Evolutionary conservation across 495 filamentous ascomycete genomes (phyloP), one percentile per base, ranked within the genome.

Genomic region (Talaromyces thailandensis): DNA sequence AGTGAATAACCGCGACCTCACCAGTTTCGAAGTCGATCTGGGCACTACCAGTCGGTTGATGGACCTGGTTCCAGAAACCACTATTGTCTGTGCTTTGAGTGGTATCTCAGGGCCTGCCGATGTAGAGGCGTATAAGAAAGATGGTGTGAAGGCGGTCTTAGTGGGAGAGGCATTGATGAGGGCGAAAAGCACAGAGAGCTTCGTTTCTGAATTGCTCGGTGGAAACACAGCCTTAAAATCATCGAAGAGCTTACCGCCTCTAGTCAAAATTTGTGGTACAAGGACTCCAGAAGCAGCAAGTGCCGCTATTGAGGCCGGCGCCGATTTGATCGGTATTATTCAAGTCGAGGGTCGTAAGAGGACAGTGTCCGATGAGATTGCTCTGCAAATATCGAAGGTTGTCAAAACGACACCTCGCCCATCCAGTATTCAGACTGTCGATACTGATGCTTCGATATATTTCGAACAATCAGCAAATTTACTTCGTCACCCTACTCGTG

Each of bases 201-300:
- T 98, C 72, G 92, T 96, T 70, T 76, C 82, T 9, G 78, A 90
- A 57, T 85, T 99, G 29, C 88, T 96, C 61, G 86, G 88, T 21
- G 84, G 86, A 12, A 64, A 67, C 26, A 63, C 29, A 71, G 43
- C 57, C 75, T 31, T 67, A 74, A 62, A 66, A 65, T 68, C 53
- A 18, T 45, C 59, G 3, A 71, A 5, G 61, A 35, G 31, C 31
- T 37, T 60, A 25, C 76, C 84, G 1, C 81, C 79, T 4, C 78
- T 96, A 21, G 92, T 98, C 59, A 98, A 98, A 72, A 96, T 98
- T 37, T 98, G 94, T 69, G 94, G 94, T n/a, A 98, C 93, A 4
- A 84, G 94, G 31, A 88, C 84, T 62, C 81, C 88, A 37, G 92
- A 94, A 66, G 90, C 86, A 8, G 95, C 94, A 23, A 75, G 82